A percentile compares a stretch with the other conserved stretches of the same genome.
Conservation (phyloP, 192 early-diverging fungal species). For the Entomortierella beljakovae region DNA sequence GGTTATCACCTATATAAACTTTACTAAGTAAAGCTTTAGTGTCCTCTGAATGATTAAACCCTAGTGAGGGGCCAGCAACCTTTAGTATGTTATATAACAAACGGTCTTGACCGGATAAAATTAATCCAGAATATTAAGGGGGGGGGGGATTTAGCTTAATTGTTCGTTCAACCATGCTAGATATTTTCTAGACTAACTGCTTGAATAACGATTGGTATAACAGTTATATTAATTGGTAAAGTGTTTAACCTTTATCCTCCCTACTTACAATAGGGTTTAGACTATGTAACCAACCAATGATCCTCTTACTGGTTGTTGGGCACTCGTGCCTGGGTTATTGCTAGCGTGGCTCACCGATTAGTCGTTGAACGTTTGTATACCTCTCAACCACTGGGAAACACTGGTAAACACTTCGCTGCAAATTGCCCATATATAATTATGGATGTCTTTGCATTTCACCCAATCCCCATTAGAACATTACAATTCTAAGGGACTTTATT, state of each 20-base stretch:
- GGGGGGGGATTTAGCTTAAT: no score
- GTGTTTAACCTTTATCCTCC: not conserved
- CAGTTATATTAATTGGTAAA: not conserved
- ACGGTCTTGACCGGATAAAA: no score
- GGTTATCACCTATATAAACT: not conserved
- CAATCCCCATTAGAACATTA: not conserved
- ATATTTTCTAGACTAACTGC: no score
- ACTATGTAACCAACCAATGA: not conserved
- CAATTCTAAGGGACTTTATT: not conserved
- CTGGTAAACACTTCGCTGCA: not conserved
- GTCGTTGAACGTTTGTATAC: slow-evolving; percentile 53
- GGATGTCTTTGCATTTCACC: not conserved
- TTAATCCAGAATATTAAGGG: no score
- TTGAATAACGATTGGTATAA: no score
- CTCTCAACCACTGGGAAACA: not conserved
- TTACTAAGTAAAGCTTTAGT: slow-evolving; percentile 1
- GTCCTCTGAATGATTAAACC: not conserved
- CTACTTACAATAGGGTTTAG: not conserved
- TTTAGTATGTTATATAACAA: not conserved
- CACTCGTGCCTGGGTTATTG: slow-evolving; percentile 46
- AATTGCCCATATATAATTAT: not conserved
- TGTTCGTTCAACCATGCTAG: no score
- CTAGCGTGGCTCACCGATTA: slow-evolving; percentile 49
- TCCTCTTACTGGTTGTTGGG: not conserved
- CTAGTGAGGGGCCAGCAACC: not conserved